These are phyloP conservation scores for Karstenula rhodostoma DNA, from an alignment of 2,329 filamentous ascomycete genomes.

Conservation along the genomic window DNA sequence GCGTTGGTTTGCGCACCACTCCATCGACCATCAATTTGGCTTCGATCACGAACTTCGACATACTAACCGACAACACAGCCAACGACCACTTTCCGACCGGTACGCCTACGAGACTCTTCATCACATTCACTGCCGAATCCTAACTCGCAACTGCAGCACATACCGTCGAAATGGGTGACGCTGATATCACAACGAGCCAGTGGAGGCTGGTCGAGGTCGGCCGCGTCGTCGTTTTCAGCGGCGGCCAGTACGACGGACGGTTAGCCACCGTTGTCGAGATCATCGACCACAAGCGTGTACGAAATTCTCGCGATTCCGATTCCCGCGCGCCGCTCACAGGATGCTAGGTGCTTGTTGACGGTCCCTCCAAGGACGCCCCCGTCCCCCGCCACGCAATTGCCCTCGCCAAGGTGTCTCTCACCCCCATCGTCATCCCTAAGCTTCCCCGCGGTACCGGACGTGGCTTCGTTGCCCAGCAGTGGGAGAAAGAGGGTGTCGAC, in stretches of 20 bases:
- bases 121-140: conserved; percentile 30
- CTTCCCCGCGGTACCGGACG: conserved; percentile 86
- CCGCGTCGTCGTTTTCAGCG: conserved; percentile 92
- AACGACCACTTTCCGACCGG: conserved; percentile 50
- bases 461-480: conserved; percentile 82
- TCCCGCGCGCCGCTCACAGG: conserved; percentile 40
- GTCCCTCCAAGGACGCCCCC: conserved; percentile 80
- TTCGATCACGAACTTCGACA: conserved; percentile 29
- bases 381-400: conserved; percentile 87
- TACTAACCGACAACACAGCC: conserved; percentile 39
- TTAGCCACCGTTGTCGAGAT: conserved; percentile 98
- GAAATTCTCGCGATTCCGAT: conserved; percentile 55
- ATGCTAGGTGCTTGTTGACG: conserved; percentile 90
- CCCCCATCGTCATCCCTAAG: conserved; percentile 84
- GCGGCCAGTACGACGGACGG: conserved; percentile 81
- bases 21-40: conserved; percentile 23
- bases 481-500: conserved; percentile 92
- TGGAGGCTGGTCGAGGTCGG: conserved; percentile 98
- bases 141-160: conserved; percentile 43
- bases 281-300: conserved; percentile 99
- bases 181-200: conserved; percentile 56
- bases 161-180: conserved; percentile 57
- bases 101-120: conserved; percentile 42
- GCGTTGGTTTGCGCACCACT: too few relatives aligned
- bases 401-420: conserved; percentile 86